phyloP scores from a whole-genome alignment of 169 alveolate species.

The Ichthyophthirius multifiliis region DNA sequence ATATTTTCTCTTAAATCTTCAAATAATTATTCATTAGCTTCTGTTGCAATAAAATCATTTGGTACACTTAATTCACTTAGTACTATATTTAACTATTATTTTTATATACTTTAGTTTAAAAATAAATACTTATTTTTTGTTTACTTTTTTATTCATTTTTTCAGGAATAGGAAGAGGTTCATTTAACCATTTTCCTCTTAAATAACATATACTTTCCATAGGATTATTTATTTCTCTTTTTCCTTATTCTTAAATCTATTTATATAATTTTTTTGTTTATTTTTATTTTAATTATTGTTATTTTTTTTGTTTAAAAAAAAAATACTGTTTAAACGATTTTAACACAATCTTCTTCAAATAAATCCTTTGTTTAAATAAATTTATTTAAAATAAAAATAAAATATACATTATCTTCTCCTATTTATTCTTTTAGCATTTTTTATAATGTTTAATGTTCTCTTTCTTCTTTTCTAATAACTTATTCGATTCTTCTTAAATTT shows the following conservation, averaged over 20 bases:
- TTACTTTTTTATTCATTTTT: conserved; percentile 1
- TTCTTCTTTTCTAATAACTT: not conserved
- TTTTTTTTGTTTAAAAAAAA: not conserved
- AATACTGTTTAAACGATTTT: not conserved
- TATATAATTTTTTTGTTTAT: not conserved
- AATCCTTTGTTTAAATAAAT: not conserved
- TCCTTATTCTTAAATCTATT: not conserved
- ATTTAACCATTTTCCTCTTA: conserved; percentile 11
- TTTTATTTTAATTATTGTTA: not conserved
- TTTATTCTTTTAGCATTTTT: not conserved
- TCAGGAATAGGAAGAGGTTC: conserved; percentile 9
- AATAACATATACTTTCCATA: not conserved
- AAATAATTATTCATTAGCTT: conserved; percentile 13
- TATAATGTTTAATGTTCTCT: not conserved
- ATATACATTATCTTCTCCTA: not conserved
- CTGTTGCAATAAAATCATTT: conserved; percentile 3
- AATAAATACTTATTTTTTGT: not conserved
- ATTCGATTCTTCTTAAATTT: not conserved
- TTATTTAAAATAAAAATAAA: not conserved
- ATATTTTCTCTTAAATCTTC: conserved; percentile 10
- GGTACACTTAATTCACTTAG: not conserved
- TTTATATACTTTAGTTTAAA: too few species aligned
- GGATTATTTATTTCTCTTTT: conserved; percentile 8
- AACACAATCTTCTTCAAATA: not conserved
- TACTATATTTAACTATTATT: not conserved